Evolutionary conservation across 495 filamentous ascomycete species (phyloP), one percentile per base, ranked within the genome.

Genomic region (Hypomontagnella monticulosa): DNA sequence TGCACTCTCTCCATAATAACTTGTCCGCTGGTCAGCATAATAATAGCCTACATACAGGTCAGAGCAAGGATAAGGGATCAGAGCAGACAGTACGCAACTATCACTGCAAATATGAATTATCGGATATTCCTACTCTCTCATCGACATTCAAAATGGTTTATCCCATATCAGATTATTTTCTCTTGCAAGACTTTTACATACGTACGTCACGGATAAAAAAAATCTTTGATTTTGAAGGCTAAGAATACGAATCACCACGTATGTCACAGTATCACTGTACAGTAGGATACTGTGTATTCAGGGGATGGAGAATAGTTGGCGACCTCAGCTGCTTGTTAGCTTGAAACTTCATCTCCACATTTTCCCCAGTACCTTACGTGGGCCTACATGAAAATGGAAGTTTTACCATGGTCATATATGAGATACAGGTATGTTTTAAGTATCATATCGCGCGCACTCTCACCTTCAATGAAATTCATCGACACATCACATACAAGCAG

Each of bases 271-370:
- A 40, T 18, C 19, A 27, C 18, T 19, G 7, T 41, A 53, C 57
- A 27, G 48, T 53, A 42, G 5, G 18, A 23, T 42, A 55, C 20
- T 32, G 37, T 43, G n/a, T 4, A 12, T 47, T 60, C 38, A 49
- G 62, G 62, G 62, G 61, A 36, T 50, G 14, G 30, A n/a, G 7
- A 14, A 30, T 18, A 3, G 18, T 61, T 61, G 58, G 64, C 48
- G 54, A 42, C 58, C 53, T 67, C 58, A 62, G 63, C 57, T 61
- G 20, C 27, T 27, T 42, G 41, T 63, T 69, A 69, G 66, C 66
- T 46, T 69, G 66, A 69, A 69, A 69, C 66, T 14, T 14, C 34
- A 19, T 10, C 43, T 44, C 60, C 59, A 56, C 12, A 60, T 15
- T 57, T 63, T 47, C 59, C 36, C 50, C 50, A 51, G 47, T 49